Evolutionary conservation across 1,284 basidiomycete species (phyloP).

Genomic region (Cryptococcus sp.): DNA sequence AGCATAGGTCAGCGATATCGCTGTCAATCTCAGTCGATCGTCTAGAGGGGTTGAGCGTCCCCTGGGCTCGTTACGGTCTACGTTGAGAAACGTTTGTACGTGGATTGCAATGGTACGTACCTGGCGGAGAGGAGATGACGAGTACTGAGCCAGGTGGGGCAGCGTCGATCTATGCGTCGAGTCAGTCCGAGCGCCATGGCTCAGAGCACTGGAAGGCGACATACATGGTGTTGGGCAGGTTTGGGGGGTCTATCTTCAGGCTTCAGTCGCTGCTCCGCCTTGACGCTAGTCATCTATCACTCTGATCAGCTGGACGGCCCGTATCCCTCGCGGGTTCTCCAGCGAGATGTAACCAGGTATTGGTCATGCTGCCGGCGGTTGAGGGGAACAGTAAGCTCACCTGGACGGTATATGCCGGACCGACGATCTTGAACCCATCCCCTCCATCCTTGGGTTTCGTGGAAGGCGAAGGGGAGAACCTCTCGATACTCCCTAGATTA

Average conservation of each 20-base stretch:
- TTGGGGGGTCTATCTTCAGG: neutral
- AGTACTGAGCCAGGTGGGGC: constrained; percentile 68
- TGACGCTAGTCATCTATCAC: neutral
- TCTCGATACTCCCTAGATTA: constrained; percentile 74
- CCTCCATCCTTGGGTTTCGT: constrained; percentile 47
- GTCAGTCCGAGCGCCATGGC: neutral
- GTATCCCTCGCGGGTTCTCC: neutral
- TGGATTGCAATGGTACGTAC: constrained; percentile 54
- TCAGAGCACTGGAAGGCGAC: neutral
- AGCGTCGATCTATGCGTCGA: constrained; percentile 62
- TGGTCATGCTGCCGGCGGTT: constrained; percentile 1
- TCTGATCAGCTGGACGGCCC: neutral
- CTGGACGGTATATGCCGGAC: constrained; percentile 86
- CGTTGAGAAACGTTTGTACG: neutral
- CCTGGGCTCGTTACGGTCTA: neutral
- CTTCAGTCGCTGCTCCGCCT: neutral
- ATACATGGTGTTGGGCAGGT: neutral
- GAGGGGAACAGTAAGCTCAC: constrained; percentile 29
- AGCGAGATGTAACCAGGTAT: neutral
- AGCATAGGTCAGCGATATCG: neutral
- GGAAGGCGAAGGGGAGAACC: constrained; percentile 58
- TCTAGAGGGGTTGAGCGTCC: constrained; percentile 2
- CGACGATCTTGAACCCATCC: constrained; percentile 58
- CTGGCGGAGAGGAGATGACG: constrained; percentile 73
- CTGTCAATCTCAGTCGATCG: constrained; percentile 26